Percentiles rank a stretch among this genome's conserved stretches.
phyloP scores from a whole-genome alignment of 2,329 filamentous ascomycete species.

The Stachybotrys chartarum region DNA sequence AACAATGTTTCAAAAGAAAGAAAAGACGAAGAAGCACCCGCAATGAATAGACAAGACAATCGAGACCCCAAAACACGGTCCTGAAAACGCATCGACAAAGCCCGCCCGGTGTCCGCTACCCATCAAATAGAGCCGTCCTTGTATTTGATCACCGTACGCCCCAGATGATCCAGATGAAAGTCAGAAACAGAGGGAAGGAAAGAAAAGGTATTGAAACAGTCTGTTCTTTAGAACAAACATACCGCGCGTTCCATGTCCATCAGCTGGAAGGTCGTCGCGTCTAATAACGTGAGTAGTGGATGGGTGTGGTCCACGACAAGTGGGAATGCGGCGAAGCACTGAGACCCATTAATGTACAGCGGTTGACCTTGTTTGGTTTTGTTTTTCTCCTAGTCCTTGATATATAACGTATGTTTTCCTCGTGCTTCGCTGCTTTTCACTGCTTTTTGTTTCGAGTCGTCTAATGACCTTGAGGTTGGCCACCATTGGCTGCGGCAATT shows the following conservation, averaged over 20 bases:
- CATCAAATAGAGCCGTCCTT: background rate
- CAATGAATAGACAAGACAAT: background rate
- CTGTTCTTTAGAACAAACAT: background rate
- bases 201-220: background rate
- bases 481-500: slow-evolving; percentile 22
- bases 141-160: background rate
- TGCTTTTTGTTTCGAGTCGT: background rate
- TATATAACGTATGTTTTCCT: slow-evolving; percentile 1
- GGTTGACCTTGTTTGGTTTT: slow-evolving; percentile 7
- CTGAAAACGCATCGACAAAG: background rate
- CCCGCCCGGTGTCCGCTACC: background rate
- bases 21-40: slow-evolving; percentile 4
- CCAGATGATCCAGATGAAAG: background rate
- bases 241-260: background rate
- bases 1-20: background rate
- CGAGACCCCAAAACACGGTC: background rate
- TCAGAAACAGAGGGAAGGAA: background rate
- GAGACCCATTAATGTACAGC: background rate
- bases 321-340: background rate
- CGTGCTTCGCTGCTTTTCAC: background rate
- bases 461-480: slow-evolving; percentile 25
- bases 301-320: background rate
- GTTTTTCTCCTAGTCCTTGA: slow-evolving; percentile 11
- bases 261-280: background rate
- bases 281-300: background rate